Conservation (phyloP, 1,284 basidiomycete species). For the Trichosporon faecale region DNA sequence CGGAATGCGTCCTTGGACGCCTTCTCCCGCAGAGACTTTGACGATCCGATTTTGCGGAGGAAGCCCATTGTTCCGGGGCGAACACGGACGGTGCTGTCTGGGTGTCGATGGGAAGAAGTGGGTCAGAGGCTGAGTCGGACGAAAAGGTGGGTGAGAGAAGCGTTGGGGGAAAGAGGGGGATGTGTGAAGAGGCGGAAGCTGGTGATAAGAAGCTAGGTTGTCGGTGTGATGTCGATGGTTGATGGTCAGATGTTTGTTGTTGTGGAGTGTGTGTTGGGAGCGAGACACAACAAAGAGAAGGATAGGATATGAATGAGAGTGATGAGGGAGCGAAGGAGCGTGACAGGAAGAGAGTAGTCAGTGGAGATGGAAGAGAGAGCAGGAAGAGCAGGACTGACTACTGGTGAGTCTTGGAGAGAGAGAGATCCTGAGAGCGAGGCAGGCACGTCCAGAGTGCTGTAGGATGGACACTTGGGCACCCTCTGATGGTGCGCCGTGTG, state of each 20-base stretch:
- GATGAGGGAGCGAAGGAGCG: slow-evolving; percentile 11
- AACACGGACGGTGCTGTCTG: background rate
- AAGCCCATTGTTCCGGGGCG: slow-evolving; percentile 18
- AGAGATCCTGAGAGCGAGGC: slow-evolving; percentile 9
- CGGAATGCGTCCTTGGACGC: slow-evolving; percentile 16
- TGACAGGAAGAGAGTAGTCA: background rate
- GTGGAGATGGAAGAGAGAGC: background rate
- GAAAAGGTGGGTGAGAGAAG: background rate
- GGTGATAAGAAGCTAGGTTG: background rate
- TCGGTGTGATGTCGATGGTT: background rate
- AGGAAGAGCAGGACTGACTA: background rate
- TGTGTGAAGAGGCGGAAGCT: background rate
- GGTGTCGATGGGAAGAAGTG: background rate
- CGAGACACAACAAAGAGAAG: background rate
- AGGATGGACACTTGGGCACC: background rate
- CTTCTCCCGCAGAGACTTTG: slow-evolving; percentile 19
- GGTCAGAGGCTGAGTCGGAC: background rate
- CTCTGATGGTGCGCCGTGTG: background rate
- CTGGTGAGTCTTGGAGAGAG: background rate
- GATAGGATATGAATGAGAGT: background rate
- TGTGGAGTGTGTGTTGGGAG: background rate
- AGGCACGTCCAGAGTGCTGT: slow-evolving; percentile 2
- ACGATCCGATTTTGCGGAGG: slow-evolving; percentile 24
- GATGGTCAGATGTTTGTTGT: background rate
- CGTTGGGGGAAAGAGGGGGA: background rate